These are phyloP conservation scores for Boeremia exigua DNA, from an alignment of 2,329 filamentous ascomycete species.

Conservation along the genomic window DNA sequence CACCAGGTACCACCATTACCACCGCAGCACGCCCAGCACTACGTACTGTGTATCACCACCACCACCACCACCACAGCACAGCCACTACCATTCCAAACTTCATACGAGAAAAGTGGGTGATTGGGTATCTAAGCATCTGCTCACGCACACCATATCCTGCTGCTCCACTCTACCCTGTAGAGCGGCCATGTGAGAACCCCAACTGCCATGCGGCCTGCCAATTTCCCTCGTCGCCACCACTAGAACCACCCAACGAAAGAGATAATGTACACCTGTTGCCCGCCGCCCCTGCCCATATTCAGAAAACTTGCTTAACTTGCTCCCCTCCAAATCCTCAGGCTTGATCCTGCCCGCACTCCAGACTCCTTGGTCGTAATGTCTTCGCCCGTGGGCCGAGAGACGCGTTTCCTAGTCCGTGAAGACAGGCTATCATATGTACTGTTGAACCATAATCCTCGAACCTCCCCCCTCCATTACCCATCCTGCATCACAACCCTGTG, in stretches of 20 bases:
- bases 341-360: slow-evolving; percentile 3
- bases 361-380: slow-evolving; percentile 10
- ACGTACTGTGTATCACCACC: not conserved
- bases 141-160: slow-evolving; percentile 4
- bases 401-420: slow-evolving; percentile 1
- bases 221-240: not conserved
- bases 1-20: not conserved
- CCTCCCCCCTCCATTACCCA: not conserved
- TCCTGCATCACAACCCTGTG: not conserved
- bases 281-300: slow-evolving; percentile 5
- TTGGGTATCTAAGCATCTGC: slow-evolving; percentile 16
- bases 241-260: not conserved
- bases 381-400: slow-evolving; percentile 11
- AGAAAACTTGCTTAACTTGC: not conserved
- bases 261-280: slow-evolving; percentile 14
- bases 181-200: slow-evolving; percentile 22
- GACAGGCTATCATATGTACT: slow-evolving; percentile 7
- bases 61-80: too few species aligned
- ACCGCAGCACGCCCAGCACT: not conserved
- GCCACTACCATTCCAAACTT: not conserved
- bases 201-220: slow-evolving; percentile 13
- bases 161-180: slow-evolving; percentile 13
- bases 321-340: not conserved
- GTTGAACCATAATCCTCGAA: not conserved
- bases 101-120: slow-evolving; percentile 3